Evolutionary conservation across 768 basidiomycete genomes (phyloP).

Genomic region (Termitomyces sp.): DNA sequence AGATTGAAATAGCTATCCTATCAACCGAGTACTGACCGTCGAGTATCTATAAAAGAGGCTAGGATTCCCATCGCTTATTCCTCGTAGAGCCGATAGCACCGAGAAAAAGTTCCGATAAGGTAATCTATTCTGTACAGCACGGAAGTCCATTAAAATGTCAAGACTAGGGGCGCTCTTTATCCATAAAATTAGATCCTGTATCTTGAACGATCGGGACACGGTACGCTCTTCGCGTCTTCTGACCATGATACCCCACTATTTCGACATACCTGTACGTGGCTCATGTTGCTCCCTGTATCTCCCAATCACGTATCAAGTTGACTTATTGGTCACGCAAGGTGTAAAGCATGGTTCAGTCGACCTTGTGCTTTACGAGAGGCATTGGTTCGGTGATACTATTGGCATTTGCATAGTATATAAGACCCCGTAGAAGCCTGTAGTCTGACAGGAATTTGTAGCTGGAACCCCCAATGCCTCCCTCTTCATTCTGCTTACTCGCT

Average conservation of each 20-base stretch:
- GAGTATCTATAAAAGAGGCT: constrained; percentile 4
- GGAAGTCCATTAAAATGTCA: neutral
- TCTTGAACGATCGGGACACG: neutral
- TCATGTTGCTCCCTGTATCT: neutral
- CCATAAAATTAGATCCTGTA: neutral
- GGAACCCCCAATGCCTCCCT: neutral
- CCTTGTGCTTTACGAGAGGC: constrained; percentile 2
- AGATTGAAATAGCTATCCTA: neutral
- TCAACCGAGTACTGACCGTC: constrained; percentile 10
- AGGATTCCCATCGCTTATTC: constrained; percentile 2
- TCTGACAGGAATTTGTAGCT: neutral
- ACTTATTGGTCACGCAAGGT: neutral
- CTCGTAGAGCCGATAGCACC: neutral
- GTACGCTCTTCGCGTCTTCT: constrained; percentile 3
- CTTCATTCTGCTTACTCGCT: neutral
- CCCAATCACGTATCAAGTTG: constrained; percentile 5
- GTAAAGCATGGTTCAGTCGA: neutral
- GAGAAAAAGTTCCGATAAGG: neutral
- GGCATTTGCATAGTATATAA: constrained; percentile 6
- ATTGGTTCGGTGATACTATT: constrained; percentile 9
- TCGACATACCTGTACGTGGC: neutral
- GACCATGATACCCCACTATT: neutral
- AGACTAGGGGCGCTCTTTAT: neutral
- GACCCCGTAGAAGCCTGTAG: neutral
- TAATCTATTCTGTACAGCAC: neutral